These are phyloP conservation scores for Spinellus fusiger DNA, from an alignment of 192 early-diverging fungal genomes.

Conservation along the genomic window DNA sequence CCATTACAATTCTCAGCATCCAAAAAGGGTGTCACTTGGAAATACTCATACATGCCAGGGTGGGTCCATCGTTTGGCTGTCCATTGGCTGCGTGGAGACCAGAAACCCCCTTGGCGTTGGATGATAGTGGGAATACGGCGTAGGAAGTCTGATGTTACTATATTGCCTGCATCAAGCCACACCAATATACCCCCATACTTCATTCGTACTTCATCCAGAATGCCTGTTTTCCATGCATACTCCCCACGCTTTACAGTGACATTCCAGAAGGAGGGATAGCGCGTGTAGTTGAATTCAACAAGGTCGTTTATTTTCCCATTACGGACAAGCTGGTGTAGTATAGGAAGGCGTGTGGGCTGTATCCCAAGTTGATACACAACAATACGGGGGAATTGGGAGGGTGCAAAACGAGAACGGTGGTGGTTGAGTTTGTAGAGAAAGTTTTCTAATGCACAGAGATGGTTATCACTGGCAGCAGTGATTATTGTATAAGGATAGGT, in stretches of 20 bases:
- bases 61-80: constrained; percentile 41
- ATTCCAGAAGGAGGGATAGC: constrained; percentile 48
- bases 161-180: constrained; percentile 48
- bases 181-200: constrained; percentile 38
- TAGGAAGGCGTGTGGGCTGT: constrained; percentile 31
- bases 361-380: constrained; percentile 51
- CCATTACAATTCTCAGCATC: constrained; percentile 40
- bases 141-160: constrained; percentile 41
- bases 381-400: constrained; percentile 31
- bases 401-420: constrained; percentile 18
- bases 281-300: constrained; percentile 34
- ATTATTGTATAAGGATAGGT: constrained; percentile 39
- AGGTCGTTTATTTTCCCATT: constrained; percentile 43
- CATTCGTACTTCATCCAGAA: constrained; percentile 40
- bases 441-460: constrained; percentile 46
- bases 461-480: constrained; percentile 48
- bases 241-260: constrained; percentile 41
- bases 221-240: constrained; percentile 53
- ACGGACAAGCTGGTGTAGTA: constrained; percentile 35
- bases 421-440: constrained; percentile 42
- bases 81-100: constrained; percentile 37
- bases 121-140: constrained; percentile 33
- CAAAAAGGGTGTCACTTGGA: constrained; percentile 25
- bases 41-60: constrained; percentile 40
- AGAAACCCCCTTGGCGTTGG: constrained; percentile 38